These are phyloP conservation scores for Erysimum cheiranthoides DNA, from an alignment of 345 rosid genomes.

Conservation along the genomic window DNA sequence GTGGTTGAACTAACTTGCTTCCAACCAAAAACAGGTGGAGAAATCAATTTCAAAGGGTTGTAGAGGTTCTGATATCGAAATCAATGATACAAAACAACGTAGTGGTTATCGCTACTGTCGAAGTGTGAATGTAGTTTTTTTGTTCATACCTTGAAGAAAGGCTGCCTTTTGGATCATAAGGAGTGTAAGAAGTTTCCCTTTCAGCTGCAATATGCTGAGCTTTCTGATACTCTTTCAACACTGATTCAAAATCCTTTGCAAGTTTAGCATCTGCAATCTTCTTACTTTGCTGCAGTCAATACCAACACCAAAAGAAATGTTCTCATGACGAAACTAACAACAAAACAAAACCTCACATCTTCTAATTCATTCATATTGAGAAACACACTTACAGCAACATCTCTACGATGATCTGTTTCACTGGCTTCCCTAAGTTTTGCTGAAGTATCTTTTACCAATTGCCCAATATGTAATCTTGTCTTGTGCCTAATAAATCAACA, in stretches of 20 bases:
- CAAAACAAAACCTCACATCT: neutral
- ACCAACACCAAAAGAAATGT: neutral
- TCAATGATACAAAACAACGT: neutral
- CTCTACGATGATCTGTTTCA: slow-evolving; percentile 66
- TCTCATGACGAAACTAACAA: neutral
- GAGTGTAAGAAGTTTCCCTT: slow-evolving; percentile 86
- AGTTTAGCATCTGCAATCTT: slow-evolving; percentile 66
- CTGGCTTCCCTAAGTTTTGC: slow-evolving; percentile 83
- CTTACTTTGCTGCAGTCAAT: slow-evolving; percentile 42
- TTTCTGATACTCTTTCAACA: slow-evolving; percentile 89
- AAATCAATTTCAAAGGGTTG: neutral
- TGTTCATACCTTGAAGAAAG: slow-evolving; percentile 71
- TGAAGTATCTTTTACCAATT: slow-evolving; percentile 81
- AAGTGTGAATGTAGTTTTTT: neutral
- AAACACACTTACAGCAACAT: slow-evolving; percentile 50
- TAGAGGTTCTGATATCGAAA: neutral
- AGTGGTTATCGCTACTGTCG: neutral
- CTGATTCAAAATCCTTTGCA: slow-evolving; percentile 91
- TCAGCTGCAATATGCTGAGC: slow-evolving; percentile 90
- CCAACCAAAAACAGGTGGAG: neutral
- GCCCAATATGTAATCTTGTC: slow-evolving; percentile 70
- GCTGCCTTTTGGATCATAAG: slow-evolving; percentile 69
- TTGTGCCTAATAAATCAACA: slow-evolving; percentile 60
- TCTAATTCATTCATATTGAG: neutral
- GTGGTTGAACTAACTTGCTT: slow-evolving; percentile 7